Conservation (phyloP, 129 eudicot genomes). For the carrot (Daucus carota) region DH1_v3.0 NC_030381.2:25274001-25274500, state of each 20-base stretch:
- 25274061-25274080: constrained; percentile 79
- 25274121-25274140: background rate
- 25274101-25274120: constrained; percentile 3
- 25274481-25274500: constrained; percentile 93
- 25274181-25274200: background rate
- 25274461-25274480: constrained; percentile 14
- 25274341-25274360: constrained; percentile 95
- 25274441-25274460: background rate
- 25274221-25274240: background rate
- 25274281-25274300: constrained; percentile 77
- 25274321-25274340: constrained; percentile 90
- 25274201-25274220: background rate
- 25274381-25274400: constrained; percentile 31
- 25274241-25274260: constrained; percentile 42
- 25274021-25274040: constrained; percentile 76
- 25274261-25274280: constrained; percentile 52
- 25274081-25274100: constrained; percentile 83
- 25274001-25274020: constrained; percentile 55
- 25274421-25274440: background rate
- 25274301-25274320: constrained; percentile 73
- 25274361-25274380: constrained; percentile 89
- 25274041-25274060: constrained; percentile 61
- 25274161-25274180: background rate
- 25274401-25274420: background rate
- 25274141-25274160: background rate